Conservation (phyloP, 2,329 filamentous ascomycete species). For the Leptographium flavum region DNA sequence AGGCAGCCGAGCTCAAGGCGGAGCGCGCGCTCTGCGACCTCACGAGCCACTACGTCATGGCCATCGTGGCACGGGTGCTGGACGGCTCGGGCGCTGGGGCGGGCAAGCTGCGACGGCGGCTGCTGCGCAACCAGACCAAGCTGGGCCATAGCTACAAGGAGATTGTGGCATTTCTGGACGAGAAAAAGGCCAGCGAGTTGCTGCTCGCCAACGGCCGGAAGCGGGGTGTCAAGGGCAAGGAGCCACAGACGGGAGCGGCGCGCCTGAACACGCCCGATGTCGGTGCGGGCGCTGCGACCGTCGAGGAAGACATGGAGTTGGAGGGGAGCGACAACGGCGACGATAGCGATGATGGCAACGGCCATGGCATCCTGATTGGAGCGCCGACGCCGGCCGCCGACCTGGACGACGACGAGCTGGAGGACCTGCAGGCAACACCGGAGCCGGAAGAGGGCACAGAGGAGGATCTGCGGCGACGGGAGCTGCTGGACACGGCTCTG, state of each 20-base stretch:
- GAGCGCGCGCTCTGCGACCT: slow-evolving; percentile 81
- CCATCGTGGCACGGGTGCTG: slow-evolving; percentile 60
- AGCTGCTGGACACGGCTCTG: slow-evolving; percentile 35
- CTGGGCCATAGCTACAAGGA: slow-evolving; percentile 79
- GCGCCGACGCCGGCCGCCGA: slow-evolving; percentile 11
- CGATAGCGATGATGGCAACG: not conserved
- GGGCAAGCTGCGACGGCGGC: slow-evolving; percentile 52
- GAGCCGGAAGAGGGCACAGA: slow-evolving; percentile 44
- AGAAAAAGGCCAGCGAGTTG: slow-evolving; percentile 39
- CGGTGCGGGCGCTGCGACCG: slow-evolving; percentile 17
- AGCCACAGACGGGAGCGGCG: slow-evolving; percentile 19
- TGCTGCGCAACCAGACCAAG: slow-evolving; percentile 66
- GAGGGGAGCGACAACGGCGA: not conserved
- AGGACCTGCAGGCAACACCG: slow-evolving; percentile 27
- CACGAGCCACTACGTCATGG: slow-evolving; percentile 71
- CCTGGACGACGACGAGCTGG: slow-evolving; percentile 12
- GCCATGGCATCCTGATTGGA: slow-evolving; percentile 6
- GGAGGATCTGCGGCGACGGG: slow-evolving; percentile 41
- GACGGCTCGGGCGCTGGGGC: slow-evolving; percentile 46
- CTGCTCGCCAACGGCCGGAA: slow-evolving; percentile 20
- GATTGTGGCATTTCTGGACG: slow-evolving; percentile 67
- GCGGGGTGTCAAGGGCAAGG: slow-evolving; percentile 19
- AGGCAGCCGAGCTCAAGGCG: slow-evolving; percentile 54
- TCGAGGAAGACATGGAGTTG: slow-evolving; percentile 10
- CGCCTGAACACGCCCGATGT: slow-evolving; percentile 5